phyloP scores from a whole-genome alignment of 179 eudicot species.

The Heliamphora pulchella region DNA sequence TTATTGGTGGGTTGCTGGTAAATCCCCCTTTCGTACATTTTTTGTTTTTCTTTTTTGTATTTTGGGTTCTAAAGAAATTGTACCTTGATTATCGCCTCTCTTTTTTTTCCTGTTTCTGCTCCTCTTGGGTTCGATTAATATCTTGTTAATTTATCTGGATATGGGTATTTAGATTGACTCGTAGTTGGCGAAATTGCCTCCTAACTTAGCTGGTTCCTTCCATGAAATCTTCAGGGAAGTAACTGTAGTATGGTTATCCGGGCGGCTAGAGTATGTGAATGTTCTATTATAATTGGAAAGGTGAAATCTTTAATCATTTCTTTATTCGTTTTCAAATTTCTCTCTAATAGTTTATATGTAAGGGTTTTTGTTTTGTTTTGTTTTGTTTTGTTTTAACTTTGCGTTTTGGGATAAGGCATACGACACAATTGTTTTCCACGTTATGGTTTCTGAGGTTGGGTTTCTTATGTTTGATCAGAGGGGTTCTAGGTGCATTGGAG shows the following conservation, averaged over 20 bases:
- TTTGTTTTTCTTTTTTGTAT: background rate
- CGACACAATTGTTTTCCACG: background rate
- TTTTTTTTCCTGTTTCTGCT: background rate
- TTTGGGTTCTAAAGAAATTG: background rate
- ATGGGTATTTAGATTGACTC: constrained; percentile 14
- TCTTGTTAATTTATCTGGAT: background rate
- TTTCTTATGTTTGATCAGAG: background rate
- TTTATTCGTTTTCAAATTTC: background rate
- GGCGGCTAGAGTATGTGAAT: background rate
- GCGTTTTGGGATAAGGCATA: background rate
- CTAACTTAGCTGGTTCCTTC: background rate
- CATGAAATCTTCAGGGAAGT: background rate
- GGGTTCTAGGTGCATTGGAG: constrained; percentile 5
- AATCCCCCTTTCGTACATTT: background rate
- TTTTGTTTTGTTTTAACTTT: background rate
- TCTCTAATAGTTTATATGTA: background rate
- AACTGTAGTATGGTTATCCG: background rate
- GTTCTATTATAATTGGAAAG: background rate
- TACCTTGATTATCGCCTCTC: background rate
- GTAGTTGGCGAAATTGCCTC: background rate
- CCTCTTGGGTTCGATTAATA: background rate
- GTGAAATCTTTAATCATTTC: background rate
- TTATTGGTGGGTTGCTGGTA: constrained; percentile 8
- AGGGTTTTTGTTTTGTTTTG: too few relatives aligned
- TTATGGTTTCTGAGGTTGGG: background rate